Evolutionary conservation across 148 eudicot species (phyloP), one percentile per base, ranked within the genome.

Genomic region (Chenopodium berlandieri): DNA sequence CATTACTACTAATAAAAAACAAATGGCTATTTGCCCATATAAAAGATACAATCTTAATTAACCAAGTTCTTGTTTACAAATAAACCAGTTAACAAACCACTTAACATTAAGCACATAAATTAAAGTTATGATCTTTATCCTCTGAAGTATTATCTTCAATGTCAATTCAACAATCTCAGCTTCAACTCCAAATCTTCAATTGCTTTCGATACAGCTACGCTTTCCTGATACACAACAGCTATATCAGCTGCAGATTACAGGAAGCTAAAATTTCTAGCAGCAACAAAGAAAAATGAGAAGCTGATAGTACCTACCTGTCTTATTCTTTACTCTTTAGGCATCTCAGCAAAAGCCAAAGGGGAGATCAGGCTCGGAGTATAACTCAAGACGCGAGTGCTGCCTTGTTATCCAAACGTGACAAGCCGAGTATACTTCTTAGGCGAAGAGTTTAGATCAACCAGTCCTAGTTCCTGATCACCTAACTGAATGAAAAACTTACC

Each of bases 281-380:
- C 23, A 19, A 22, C 25, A 20, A 62, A 56, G 20, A 0, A 0
- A 12, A 56, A 56, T 12, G 60, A 56, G 60, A 69, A 16, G 40
- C 46, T 13, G 72, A 32, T 32, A 31, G 44, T 16, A 69, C 72
- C 44, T 69, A 16, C 13, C 20, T 40, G 44, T 40, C 44, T 40
- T 40, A 40, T 5, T 5, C 7, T 40, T 22, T 32, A 69, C 34
- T 69, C 73, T 46, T 69, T 32, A 37, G 11, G 14, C 9, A 9
- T 4, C 23, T 69, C 73, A 16, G 46, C 44, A 34, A 69, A 20
- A 17, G n/a, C 22, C 17, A 14, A 32, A 71, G 74, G 74, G 1
- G 64, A 65, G 11, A 81, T 75, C 27, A 84, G 81, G 13, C 86
- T 84, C 9, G 83, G 86, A 84, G 68, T 54, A 77, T 70, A 73